Evolutionary conservation across 2,329 filamentous ascomycete species (phyloP).

Genomic region (Penicillium sp.): DNA sequence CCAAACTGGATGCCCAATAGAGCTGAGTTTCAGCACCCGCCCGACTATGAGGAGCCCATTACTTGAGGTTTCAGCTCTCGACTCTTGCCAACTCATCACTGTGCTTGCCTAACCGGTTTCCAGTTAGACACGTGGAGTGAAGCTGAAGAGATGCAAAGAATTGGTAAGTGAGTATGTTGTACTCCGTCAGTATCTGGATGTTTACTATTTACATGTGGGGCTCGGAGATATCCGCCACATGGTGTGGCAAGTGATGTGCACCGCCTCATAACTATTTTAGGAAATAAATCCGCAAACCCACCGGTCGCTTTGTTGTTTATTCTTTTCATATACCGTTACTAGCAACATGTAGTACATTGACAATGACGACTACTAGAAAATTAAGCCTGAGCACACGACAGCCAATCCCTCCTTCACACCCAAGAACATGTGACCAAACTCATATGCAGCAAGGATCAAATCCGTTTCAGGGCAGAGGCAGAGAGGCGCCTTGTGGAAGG

Average conservation of each 20-base stretch:
- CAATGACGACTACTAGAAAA: no score
- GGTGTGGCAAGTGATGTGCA: conserved; percentile 4
- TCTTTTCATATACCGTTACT: no score
- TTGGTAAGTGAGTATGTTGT: neutral
- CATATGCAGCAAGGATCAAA: conserved; percentile 24
- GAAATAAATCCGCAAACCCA: neutral
- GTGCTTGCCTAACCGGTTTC: neutral
- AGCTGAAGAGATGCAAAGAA: neutral
- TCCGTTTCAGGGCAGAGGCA: conserved; percentile 7
- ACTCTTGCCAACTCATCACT: neutral
- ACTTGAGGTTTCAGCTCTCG: neutral
- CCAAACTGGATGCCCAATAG: neutral
- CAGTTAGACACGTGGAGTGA: neutral
- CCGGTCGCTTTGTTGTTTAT: neutral
- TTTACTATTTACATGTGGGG: neutral
- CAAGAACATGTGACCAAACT: conserved; percentile 27
- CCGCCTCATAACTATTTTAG: conserved; percentile 11
- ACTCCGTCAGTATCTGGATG: neutral
- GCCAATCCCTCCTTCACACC: conserved; percentile 5
- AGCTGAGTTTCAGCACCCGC: conserved; percentile 8
- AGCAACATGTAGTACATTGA: no score
- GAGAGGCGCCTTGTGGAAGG: neutral
- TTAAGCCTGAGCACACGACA: neutral
- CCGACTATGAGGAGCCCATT: neutral
- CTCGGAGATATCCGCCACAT: conserved; percentile 11